Evolutionary conservation across 2,329 filamentous ascomycete species (phyloP), one percentile per base, ranked within the genome.

Genomic region (Neoarthrinium moseri): DNA sequence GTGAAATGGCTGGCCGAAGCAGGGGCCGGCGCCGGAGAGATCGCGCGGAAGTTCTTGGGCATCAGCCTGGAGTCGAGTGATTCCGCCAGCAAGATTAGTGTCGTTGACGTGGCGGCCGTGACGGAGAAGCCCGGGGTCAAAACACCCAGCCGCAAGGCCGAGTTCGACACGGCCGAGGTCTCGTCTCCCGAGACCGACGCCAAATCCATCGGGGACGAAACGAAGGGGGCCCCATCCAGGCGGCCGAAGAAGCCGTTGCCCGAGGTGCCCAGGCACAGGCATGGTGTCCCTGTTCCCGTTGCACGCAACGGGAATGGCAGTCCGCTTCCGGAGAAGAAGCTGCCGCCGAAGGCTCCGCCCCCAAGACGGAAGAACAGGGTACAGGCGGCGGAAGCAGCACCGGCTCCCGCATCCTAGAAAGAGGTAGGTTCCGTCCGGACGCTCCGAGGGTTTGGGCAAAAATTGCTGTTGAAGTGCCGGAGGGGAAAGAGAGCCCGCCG

Each of bases 91-190:
- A 83, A 77, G 57, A 72, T 89, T 53, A 91, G 87, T 59, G 86
- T 94, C 37, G 74, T 82, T 26, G 87, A 94, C 56, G 82, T 95
- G 33, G 89, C 90, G 6, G 81, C 82, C 10, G 86, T 91, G 35
- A 89, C 78, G 63, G 89, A 92, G 67, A 91, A 88, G 63, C 89
- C 89, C 0, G 89, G 87, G 1, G 82, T 92, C 18, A 84, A 91
- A 57, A 91, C 89, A 15, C 89, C 89, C 5, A 90, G 88, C 61
- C 77, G 85, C 37, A 81, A 71, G 50, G 61, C 65, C 37, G 64
- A 62, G 12, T 55, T 57, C 11, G 57, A 50, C 13, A 8, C 32
- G 12, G 4, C 18, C 17, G 24, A 39, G n/a, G 22, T 30, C 1
- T 34, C 35, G 17, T 45, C 43, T 17, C 33, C 43, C n/a, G 43